Conservation (phyloP, 768 basidiomycete genomes). For the Boletus insuetus region DNA sequence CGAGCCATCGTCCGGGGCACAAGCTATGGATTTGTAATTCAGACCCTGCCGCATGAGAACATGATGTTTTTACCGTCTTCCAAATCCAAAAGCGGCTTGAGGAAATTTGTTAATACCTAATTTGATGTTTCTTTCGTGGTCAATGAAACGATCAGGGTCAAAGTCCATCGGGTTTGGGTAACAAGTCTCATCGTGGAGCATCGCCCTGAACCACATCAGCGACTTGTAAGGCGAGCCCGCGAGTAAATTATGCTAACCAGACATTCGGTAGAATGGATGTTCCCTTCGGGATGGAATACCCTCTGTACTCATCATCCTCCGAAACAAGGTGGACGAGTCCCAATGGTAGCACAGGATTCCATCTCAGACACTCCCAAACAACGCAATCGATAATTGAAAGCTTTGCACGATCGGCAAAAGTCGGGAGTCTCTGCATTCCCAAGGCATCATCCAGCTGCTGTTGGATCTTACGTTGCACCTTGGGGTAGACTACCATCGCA, state of each 20-base stretch:
- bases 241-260: constrained; percentile 35
- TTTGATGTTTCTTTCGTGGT: constrained; percentile 22
- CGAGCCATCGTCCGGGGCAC: constrained; percentile 46
- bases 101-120: constrained; percentile 36
- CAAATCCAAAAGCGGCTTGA: constrained; percentile 41
- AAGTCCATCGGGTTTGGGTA: constrained; percentile 43
- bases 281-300: constrained; percentile 44
- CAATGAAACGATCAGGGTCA: constrained; percentile 37
- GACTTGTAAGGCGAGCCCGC: constrained; percentile 10
- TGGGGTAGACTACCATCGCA: constrained; percentile 53
- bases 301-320: constrained; percentile 45
- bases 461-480: constrained; percentile 47
- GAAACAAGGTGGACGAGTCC: constrained; percentile 20
- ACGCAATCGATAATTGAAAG: constrained; percentile 40
- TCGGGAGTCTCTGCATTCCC: constrained; percentile 45
- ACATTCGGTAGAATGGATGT: constrained; percentile 46
- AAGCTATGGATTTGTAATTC: constrained; percentile 25
- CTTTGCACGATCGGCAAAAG: constrained; percentile 39
- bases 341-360: constrained; percentile 40
- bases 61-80: constrained; percentile 32
- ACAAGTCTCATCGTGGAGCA: constrained; percentile 37
- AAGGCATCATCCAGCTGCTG: constrained; percentile 49
- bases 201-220: constrained; percentile 33
- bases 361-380: constrained; percentile 37
- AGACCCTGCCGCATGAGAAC: not conserved